These are phyloP conservation scores for Bondarzewia mesenterica DNA, from an alignment of 1,284 basidiomycete genomes.

Conservation along the genomic window DNA sequence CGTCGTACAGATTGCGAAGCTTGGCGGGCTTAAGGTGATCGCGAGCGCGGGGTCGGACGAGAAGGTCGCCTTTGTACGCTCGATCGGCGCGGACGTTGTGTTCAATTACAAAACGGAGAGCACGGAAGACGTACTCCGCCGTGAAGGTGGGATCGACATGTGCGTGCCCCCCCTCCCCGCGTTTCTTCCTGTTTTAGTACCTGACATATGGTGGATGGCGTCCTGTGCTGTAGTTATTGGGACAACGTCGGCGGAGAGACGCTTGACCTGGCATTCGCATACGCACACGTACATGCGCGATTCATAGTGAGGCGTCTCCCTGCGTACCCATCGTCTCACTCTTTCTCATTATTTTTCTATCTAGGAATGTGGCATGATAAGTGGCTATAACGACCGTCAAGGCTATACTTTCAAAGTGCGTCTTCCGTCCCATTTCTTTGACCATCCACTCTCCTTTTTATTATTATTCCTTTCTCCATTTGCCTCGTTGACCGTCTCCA, in stretches of 20 bases:
- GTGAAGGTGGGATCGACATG: background rate
- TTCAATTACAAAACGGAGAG: background rate
- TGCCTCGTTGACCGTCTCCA: background rate
- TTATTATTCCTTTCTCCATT: background rate
- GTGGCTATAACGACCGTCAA: background rate
- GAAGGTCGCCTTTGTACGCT: background rate
- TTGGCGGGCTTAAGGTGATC: slow-evolving; percentile 1
- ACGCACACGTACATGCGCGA: slow-evolving; percentile 40
- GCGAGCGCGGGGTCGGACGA: background rate
- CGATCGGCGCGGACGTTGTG: background rate
- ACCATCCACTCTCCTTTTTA: background rate
- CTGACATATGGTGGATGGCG: too few species aligned
- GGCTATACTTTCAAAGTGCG: background rate
- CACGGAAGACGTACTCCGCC: background rate
- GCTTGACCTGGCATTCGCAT: slow-evolving; percentile 47
- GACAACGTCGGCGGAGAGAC: slow-evolving; percentile 62
- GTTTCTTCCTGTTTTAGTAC: background rate
- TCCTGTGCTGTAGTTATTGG: slow-evolving; percentile 30
- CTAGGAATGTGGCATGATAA: background rate
- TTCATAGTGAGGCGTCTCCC: slow-evolving; percentile 31
- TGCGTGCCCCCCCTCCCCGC: background rate
- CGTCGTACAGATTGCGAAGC: slow-evolving; percentile 3
- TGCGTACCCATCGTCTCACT: background rate
- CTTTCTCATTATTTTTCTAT: slow-evolving; percentile 5
- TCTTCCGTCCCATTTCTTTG: background rate